A percentile compares a stretch with the other conserved stretches of the same genome.
Conservation (phyloP, 305 asterid species). For the Fraxinus platypoda region DNA sequence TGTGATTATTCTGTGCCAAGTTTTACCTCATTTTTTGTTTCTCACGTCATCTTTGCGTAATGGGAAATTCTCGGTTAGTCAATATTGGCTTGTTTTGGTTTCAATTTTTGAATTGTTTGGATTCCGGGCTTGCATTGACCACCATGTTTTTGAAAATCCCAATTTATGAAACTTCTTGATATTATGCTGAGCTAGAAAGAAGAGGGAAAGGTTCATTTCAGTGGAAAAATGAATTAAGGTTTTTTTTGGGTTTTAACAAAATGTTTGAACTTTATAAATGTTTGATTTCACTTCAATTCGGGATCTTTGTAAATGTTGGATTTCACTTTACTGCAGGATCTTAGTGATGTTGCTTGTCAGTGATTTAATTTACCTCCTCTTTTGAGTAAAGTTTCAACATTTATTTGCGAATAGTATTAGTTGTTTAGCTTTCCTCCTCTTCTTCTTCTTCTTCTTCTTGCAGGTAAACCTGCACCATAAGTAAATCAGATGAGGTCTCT, state of each 20-base stretch:
- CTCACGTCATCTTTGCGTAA: neutral
- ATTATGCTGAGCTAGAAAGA: neutral
- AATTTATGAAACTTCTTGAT: conserved; percentile 5
- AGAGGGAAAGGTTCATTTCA: conserved; percentile 1
- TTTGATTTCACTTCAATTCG: neutral
- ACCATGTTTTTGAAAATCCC: conserved; percentile 7
- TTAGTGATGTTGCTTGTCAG: neutral
- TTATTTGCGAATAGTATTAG: neutral
- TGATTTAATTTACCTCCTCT: neutral
- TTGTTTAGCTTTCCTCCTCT: neutral
- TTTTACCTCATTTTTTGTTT: neutral
- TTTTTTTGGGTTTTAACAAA: conserved; percentile 4
- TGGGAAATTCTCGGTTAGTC: neutral
- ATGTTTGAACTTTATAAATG: conserved; percentile 6
- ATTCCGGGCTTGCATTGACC: conserved; percentile 17
- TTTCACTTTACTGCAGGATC: conserved; percentile 3
- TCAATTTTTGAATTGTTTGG: conserved; percentile 19
- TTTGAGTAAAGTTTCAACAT: neutral
- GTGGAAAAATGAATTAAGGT: neutral
- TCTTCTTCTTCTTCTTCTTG: neutral
- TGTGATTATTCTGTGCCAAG: neutral
- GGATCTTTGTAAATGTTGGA: neutral
- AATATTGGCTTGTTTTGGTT: conserved; percentile 22
- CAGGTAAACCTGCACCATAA: conserved; percentile 26
- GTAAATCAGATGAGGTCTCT: conserved; percentile 25